These are phyloP conservation scores for Pichia exigua DNA, from an alignment of 805 yeast species.

Conservation along the genomic window DNA sequence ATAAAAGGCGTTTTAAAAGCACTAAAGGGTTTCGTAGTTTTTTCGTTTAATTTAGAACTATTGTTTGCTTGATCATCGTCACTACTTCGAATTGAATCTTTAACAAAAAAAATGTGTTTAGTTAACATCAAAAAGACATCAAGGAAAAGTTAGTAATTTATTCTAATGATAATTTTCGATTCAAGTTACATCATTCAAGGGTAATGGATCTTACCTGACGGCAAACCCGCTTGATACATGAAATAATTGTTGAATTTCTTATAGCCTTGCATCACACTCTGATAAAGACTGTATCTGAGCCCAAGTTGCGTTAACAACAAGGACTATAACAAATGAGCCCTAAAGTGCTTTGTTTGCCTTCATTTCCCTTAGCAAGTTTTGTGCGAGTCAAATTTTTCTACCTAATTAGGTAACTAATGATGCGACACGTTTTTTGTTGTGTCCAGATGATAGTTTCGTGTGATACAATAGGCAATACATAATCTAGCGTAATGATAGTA, in stretches of 20 bases:
- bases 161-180: neutral
- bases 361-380: neutral
- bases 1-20: slow-evolving; percentile 39
- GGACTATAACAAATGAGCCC: neutral
- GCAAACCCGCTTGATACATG: neutral
- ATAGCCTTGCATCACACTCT: neutral
- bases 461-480: neutral
- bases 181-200: neutral
- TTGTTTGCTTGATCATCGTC: neutral
- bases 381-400: neutral
- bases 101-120: neutral
- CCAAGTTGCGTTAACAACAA: neutral
- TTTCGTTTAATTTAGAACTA: slow-evolving; percentile 23
- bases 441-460: too few species aligned
- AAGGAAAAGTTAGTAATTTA: neutral
- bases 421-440: neutral
- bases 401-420: neutral
- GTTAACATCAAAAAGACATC: neutral
- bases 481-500: too few species aligned
- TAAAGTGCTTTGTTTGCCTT: neutral
- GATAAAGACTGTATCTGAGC: neutral
- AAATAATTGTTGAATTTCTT: neutral
- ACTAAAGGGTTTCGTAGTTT: slow-evolving; percentile 29
- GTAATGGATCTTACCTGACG: slow-evolving; percentile 7
- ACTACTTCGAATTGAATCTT: neutral